Conservation (phyloP, 1,284 basidiomycete species). For the Ceraceosorus guamensis region DNA sequence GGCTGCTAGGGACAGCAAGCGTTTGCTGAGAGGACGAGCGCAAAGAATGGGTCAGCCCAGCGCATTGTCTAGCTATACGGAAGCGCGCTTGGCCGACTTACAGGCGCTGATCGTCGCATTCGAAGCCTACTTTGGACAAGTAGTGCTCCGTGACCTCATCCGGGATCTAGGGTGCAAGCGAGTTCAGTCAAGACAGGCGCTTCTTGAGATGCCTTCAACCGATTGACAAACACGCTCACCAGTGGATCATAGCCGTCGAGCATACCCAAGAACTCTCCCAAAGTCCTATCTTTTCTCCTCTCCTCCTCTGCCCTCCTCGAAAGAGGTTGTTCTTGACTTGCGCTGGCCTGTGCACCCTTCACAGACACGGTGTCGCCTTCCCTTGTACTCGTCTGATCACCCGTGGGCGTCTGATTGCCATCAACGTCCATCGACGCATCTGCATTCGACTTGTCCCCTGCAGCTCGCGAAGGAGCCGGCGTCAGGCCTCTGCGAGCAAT, state of each 20-base stretch:
- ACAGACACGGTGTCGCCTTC: neutral
- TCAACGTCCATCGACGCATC: slow-evolving; percentile 5
- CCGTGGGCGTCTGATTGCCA: slow-evolving; percentile 7
- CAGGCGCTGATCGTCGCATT: slow-evolving; percentile 67
- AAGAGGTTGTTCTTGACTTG: slow-evolving; percentile 17
- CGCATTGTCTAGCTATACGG: too few relatives aligned
- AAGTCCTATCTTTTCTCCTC: slow-evolving; percentile 65
- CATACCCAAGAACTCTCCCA: slow-evolving; percentile 91
- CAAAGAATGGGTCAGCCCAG: too few relatives aligned
- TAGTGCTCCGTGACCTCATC: slow-evolving; percentile 98
- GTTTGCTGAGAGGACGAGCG: slow-evolving; percentile 54
- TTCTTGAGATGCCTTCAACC: neutral
- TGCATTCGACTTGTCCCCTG: neutral
- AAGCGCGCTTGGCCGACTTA: slow-evolving; percentile 10
- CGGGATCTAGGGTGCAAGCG: slow-evolving; percentile 63
- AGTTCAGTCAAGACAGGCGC: neutral
- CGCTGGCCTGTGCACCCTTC: slow-evolving; percentile 7
- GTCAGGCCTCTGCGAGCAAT: slow-evolving; percentile 25
- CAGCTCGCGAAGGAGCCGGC: neutral
- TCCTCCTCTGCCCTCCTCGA: slow-evolving; percentile 61
- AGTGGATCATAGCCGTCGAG: slow-evolving; percentile 94
- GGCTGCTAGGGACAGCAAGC: slow-evolving; percentile 85
- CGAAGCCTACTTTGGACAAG: slow-evolving; percentile 89
- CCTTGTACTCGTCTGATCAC: neutral
- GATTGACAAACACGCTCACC: slow-evolving; percentile 54